Evolutionary conservation across 192 early-diverging fungal species (phyloP).

Genomic region (Gamsiella multidivaricata): DNA sequence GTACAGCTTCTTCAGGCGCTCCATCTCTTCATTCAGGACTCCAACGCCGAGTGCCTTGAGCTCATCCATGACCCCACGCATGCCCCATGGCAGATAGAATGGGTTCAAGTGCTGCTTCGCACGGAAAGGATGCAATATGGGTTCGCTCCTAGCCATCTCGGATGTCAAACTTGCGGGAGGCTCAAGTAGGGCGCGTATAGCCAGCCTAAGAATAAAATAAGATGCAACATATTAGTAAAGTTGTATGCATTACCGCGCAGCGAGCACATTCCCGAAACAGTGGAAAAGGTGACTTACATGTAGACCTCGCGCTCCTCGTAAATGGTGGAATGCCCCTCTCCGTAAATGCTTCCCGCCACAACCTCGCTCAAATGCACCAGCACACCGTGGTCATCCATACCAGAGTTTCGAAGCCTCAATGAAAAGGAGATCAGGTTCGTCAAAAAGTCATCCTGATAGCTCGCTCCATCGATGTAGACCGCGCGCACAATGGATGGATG

Average conservation of each 20-base stretch:
- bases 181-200: conserved; percentile 53
- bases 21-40: conserved; percentile 71
- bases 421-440: conserved; percentile 89
- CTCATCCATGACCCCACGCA: conserved; percentile 86
- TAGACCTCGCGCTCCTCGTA: conserved; percentile 93
- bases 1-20: conserved; percentile 73
- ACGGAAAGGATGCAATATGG: conserved; percentile 65
- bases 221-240: conserved; percentile 1
- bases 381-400: conserved; percentile 88
- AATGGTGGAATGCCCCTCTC: conserved; percentile 92
- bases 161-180: conserved; percentile 25
- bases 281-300: conserved; percentile 60
- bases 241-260: too few species aligned
- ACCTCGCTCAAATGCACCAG: conserved; percentile 88
- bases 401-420: conserved; percentile 86
- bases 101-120: conserved; percentile 84
- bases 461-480: conserved; percentile 85
- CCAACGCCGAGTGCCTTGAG: conserved; percentile 65
- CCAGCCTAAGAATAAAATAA: conserved; percentile 31
- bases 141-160: conserved; percentile 31
- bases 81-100: conserved; percentile 94
- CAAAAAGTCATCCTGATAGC: conserved; percentile 88
- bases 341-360: conserved; percentile 88
- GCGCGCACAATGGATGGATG: conserved; percentile 91
- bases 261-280: not conserved